Evolutionary conservation across 495 filamentous ascomycete genomes (phyloP), one percentile per base, ranked within the genome.

Genomic region (Annulohypoxylon stygium): DNA sequence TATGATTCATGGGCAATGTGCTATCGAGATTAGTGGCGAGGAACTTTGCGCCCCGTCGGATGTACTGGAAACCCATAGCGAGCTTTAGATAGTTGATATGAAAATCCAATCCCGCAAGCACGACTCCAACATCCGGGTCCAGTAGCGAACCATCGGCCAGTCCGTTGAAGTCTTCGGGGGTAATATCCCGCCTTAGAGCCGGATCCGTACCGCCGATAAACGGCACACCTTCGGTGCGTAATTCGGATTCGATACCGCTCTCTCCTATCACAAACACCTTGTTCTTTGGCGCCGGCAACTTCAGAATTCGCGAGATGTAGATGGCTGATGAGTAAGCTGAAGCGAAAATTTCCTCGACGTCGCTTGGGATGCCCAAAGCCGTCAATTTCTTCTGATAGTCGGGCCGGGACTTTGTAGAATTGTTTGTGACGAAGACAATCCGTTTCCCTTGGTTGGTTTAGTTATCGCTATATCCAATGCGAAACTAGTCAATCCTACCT

Each of bases 371-470:
- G 0, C 93, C 93, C 75, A 97, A 83, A 23, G 78, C 81, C n/a
- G 91, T 89, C 53, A 99, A 88, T 74, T 98, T 98, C 82, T 95
- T 94, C 79, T 90, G 90, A 81, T 98, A 98, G 75, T 97, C 93
- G 25, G 88, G 86, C 16, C 96, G 93, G 16, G 95, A 97, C 79
- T 98, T 98, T 30, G 96, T 98, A 79, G 93, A 97, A 86, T 99
- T 99, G 81, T 99, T 99, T 3, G 96, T 98, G 51, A 99, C 96
- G 78, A 99, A 99, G 67, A 99, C 90, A 16, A 96, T 84, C 81
- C 90, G 92, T 80, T 99, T 99, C 62, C 93, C 94, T 96, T 30
- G 3, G 8, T 10, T 26, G 14, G 43, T 20, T 60, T 55, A 66
- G 51, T 55, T 18, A 0, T 2, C 18, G 16, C 3, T 36, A 7